phyloP scores from a whole-genome alignment of 176 grass and related monocot species.

The Oryza australiensis region DNA sequence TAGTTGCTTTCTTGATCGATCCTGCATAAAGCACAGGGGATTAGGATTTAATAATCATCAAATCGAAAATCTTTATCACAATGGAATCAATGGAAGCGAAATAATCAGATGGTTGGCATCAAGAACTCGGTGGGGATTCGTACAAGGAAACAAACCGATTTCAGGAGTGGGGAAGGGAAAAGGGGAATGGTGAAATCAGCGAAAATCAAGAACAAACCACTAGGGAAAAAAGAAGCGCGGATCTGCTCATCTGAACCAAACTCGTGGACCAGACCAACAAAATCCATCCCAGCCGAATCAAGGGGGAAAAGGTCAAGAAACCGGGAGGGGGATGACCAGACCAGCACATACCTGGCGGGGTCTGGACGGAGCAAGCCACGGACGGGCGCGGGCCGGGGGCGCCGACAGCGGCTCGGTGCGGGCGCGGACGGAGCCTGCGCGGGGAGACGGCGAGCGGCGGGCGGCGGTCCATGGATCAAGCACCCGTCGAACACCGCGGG shows the following conservation, averaged over 20 bases:
- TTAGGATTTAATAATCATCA: not conserved
- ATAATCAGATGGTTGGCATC: not conserved
- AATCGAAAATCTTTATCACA: not conserved
- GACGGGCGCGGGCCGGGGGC: not conserved
- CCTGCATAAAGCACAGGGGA: constrained; percentile 17
- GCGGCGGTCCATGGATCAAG: constrained; percentile 53
- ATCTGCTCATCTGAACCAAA: not conserved
- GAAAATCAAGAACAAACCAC: fast-evolving
- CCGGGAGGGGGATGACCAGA: too few species aligned
- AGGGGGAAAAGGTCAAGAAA: not conserved
- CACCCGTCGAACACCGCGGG: not conserved
- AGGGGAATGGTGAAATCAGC: too few species aligned
- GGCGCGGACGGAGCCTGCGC: constrained; percentile 75
- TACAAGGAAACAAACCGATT: not conserved
- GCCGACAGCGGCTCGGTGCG: constrained; percentile 19
- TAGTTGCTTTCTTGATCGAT: constrained; percentile 45
- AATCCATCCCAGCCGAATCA: not conserved
- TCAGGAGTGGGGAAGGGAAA: not conserved
- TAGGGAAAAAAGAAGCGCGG: not conserved
- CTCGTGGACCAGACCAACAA: not conserved
- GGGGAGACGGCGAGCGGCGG: constrained; percentile 69
- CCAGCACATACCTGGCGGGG: constrained; percentile 45
- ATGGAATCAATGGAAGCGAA: not conserved
- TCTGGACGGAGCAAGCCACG: constrained; percentile 30
- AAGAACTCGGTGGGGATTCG: not conserved